These are phyloP conservation scores for Puya raimondii DNA, from an alignment of 176 grass and related monocot genomes.

Conservation along the genomic window DNA sequence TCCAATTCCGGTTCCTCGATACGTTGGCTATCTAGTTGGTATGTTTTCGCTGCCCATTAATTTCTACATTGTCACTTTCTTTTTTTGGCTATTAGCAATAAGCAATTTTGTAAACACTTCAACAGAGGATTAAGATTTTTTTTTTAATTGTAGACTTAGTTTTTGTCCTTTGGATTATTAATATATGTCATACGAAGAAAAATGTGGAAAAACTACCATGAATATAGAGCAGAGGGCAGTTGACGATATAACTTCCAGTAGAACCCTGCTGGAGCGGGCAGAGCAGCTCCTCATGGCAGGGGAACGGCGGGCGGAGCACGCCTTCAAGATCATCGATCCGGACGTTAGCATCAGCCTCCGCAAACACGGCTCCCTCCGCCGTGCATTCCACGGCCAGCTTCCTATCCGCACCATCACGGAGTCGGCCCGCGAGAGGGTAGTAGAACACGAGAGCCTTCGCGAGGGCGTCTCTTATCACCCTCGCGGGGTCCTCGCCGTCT, in stretches of 20 bases:
- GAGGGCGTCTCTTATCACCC: conserved; percentile 5
- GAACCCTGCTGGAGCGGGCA: background rate
- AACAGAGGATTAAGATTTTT: too few species aligned
- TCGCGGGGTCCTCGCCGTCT: background rate
- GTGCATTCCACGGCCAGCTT: conserved; percentile 14
- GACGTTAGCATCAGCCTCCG: conserved; percentile 8
- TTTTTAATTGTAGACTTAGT: too few species aligned
- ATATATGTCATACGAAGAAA: too few species aligned
- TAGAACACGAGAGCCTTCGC: conserved; percentile 8
- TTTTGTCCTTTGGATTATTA: too few species aligned
- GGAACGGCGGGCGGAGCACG: background rate
- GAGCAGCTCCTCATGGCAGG: background rate
- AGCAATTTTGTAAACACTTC: too few species aligned
- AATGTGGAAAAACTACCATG: background rate
- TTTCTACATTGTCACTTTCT: too few species aligned
- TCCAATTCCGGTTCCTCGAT: too few species aligned
- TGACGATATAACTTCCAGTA: background rate
- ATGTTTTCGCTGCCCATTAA: too few species aligned
- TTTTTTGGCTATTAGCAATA: too few species aligned
- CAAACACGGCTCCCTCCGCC: conserved; percentile 19
- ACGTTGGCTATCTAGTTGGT: too few species aligned
- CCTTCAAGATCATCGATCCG: background rate
- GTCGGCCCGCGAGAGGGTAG: conserved; percentile 11
- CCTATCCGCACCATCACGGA: background rate
- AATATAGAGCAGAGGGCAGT: background rate